Base-by-base conservation (phyloP, 176 grass and related monocot genomes). In the Cenchrus purpureus region DNA sequence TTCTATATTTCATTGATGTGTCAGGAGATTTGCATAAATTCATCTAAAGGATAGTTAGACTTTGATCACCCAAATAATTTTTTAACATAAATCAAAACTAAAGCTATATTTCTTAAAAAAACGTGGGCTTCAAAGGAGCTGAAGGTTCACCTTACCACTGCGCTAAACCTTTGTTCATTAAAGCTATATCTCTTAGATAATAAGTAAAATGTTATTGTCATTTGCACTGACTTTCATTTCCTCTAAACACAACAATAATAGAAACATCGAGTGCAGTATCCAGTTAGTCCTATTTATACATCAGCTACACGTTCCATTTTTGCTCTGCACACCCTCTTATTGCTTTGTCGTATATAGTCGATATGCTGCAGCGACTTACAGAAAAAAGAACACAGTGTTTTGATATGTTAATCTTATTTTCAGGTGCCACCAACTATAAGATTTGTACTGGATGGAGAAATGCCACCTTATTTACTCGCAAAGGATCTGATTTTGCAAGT, bases 401-500 rank as follows among this genome's bases (percentile, higher is more conserved):
- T 82, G 75, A 90, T 62, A 9, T 87, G 49, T 83, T 87, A 44
- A 43, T 58, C 62, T 79, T 85, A 37, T 73, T 90, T 95, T 74
- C 82, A 95, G 96, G 91, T 95, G 77, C 96, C 96, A 14, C 88
- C 89, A 68, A 98, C 93, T 64, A 93, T 95, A 81, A 92, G 84
- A 54, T 98, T 98, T 64, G 61, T 92, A 50, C 78, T 98, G 46
- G 97, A 98, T 0, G 97, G 93, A 89, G 93, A 95, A 94, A 98
- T 98, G 93, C 97, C 96, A 53, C 79, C 89, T 68, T 89, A 94
- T 95, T 94, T 98, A 88, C 91, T 94, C 62, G 93, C 96, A 4
- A 98, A 98, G 86, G 96, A 98, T 92, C 89, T 98, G 77, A 98
- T 98, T 90, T 92, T 98, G 84, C 96, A 98, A 86, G 96, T 98